These are phyloP conservation scores for Leccinum truebloodii DNA, from an alignment of 768 basidiomycete species.

Conservation along the genomic window DNA sequence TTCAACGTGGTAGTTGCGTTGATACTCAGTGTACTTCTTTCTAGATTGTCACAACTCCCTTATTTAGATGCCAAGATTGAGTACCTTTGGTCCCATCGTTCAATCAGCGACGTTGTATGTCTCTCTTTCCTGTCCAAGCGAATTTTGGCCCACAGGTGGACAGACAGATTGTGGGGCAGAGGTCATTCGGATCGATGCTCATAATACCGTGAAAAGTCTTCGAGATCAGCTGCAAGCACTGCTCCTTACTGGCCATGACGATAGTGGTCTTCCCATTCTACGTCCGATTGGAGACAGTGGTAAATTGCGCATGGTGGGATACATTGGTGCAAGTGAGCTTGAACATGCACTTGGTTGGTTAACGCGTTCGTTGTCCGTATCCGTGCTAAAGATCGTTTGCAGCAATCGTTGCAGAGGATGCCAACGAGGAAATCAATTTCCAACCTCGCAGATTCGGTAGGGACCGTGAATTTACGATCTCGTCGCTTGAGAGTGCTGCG, in stretches of 20 bases:
- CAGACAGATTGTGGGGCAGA: slow-evolving; percentile 71
- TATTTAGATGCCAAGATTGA: slow-evolving; percentile 91
- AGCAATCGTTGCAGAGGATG: slow-evolving; percentile 78
- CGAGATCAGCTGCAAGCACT: slow-evolving; percentile 66
- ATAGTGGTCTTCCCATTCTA: slow-evolving; percentile 88
- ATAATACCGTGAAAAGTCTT: slow-evolving; percentile 78
- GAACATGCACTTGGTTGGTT: slow-evolving; percentile 86
- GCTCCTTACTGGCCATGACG: slow-evolving; percentile 60
- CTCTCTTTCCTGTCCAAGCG: neutral
- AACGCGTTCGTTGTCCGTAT: neutral
- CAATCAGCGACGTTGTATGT: slow-evolving; percentile 78
- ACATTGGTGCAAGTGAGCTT: slow-evolving; percentile 90
- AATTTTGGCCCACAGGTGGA: neutral
- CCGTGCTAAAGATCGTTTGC: slow-evolving; percentile 5
- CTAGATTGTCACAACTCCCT: slow-evolving; percentile 78
- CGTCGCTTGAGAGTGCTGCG: slow-evolving; percentile 45
- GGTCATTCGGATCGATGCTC: slow-evolving; percentile 66
- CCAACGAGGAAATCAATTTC: slow-evolving; percentile 69
- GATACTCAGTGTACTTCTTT: slow-evolving; percentile 1
- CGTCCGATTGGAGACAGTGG: slow-evolving; percentile 44
- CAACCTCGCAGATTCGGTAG: slow-evolving; percentile 44
- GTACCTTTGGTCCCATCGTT: slow-evolving; percentile 79
- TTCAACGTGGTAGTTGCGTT: neutral
- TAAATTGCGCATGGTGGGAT: slow-evolving; percentile 75
- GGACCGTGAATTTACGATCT: slow-evolving; percentile 49